A percentile compares a stretch with the other conserved stretches of the same genome.
These are phyloP conservation scores for Globisporangium spinosum DNA, from an alignment of 352 stramenopile genomes.

Conservation along the genomic window DNA sequence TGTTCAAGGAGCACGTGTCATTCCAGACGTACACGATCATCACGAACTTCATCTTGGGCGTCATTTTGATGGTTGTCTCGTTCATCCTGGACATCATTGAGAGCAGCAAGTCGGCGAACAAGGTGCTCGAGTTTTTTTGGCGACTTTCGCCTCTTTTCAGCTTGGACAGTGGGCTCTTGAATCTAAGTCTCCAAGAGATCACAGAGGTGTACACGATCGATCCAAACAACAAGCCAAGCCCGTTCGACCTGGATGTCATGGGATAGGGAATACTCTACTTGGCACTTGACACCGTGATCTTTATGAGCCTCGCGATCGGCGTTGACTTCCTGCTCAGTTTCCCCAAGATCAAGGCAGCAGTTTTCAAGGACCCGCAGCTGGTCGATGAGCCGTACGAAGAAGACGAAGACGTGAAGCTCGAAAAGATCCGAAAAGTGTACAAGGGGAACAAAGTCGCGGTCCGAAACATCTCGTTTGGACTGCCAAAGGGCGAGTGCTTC, in stretches of 20 bases:
- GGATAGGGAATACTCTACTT: conserved; percentile 33
- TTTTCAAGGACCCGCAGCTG: conserved; percentile 49
- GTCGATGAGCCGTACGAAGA: conserved; percentile 33
- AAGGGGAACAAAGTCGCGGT: conserved; percentile 70
- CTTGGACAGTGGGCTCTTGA: conserved; percentile 46
- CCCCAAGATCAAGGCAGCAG: conserved; percentile 46
- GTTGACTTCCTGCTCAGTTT: conserved; percentile 66
- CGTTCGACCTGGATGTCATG: conserved; percentile 29
- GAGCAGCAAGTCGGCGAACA: conserved; percentile 26
- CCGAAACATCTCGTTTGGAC: conserved; percentile 65
- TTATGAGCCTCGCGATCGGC: conserved; percentile 24
- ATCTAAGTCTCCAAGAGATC: conserved; percentile 24
- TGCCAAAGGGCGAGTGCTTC: conserved; percentile 89
- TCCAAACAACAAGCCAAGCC: conserved; percentile 23
- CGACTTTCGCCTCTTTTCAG: conserved; percentile 49
- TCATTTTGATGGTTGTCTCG: conserved; percentile 51
- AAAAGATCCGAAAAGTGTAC: conserved; percentile 40
- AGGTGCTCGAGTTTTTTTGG: conserved; percentile 46
- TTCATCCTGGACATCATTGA: conserved; percentile 32
- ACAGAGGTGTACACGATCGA: conserved; percentile 1
- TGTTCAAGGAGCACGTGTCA: conserved; percentile 45
- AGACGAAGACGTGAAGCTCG: conserved; percentile 46
- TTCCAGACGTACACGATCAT: conserved; percentile 43
- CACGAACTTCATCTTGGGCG: conserved; percentile 59
- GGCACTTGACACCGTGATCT: conserved; percentile 21